Evolutionary conservation across 2,329 filamentous ascomycete species (phyloP), one percentile per base, ranked within the genome.

Genomic region (Aciculosporium take): DNA sequence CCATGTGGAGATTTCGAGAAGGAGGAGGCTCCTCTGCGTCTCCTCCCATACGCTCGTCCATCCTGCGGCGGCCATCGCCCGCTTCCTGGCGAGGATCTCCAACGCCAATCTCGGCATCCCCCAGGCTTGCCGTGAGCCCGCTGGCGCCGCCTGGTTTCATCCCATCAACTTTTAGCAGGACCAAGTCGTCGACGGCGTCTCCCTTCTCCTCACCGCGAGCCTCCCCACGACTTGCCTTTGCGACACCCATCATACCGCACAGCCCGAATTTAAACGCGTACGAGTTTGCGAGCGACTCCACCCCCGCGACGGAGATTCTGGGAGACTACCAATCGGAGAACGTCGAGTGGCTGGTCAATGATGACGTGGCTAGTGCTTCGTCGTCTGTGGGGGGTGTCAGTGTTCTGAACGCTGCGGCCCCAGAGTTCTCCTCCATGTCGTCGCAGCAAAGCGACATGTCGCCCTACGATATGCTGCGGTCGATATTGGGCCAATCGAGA

Each of bases 311-410:
- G 34, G 88, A 96, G 55, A 84, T 84, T 45, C 89, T 93, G 56
- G 87, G 87, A 43, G 87, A 96, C 53, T 82, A 87, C 55, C 88
- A 89, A 50, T 84, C 81, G 48, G 89, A 96, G 59, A 94, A 91
- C 52, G 87, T 98, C 40, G 89, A 96, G 61, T 96, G 89, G 91
- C 72, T 96, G 35, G 85, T 95, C 51, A 91, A 91, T 57, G 88
- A 94, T 59, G 82, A 85, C 53, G 78, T 76, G 41, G 83, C 81
- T 53, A 88, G 81, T 51, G 75, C 87, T 44, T 80, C 85, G 20
- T 94, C 87, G 20, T 84, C 80, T 7, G 62, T 74, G 31, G 72
- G 76, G 28, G 76, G 74, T 8, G 70, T 81, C 13, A 86, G 79
- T 49, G 78, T 75, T 27, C 71, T 89, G 45, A 88, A 86, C 54